Base-by-base conservation (phyloP, 208 protist species). In the Leishmania tropica region DNA sequence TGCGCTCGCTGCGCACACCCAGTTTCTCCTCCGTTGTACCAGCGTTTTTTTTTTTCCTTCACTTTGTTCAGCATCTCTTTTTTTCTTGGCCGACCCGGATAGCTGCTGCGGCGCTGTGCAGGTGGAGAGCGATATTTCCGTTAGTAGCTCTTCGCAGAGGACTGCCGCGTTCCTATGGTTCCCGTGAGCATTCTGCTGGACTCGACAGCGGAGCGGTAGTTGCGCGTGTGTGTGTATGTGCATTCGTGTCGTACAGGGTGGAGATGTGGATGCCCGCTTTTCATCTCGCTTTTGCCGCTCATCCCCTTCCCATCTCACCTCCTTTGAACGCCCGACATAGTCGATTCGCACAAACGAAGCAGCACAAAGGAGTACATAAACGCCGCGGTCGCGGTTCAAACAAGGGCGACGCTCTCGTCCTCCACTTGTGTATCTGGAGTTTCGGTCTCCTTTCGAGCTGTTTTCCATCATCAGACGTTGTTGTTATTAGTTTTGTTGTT, bases 51-150 rank as follows among this genome's bases (percentile, higher is more conserved):
- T 35, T 53, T n/a, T 53, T 31, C 15, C 28, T 51, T 35, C 17
- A 40, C 24, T 47, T 3, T 47, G 47, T 60, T 74, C 48, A 81
- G 17, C 19, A 47, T 56, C 54, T 84, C 6, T 80, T 81, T 84
- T 42, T 58, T 81, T 71, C 37, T 48, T 37, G 3, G 24, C 45
- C 47, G 70, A 24, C 21, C 28, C 11, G 5, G 15, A 35, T 51
- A 53, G 28, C 51, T 28, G 37, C 45, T 35, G 70, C 5, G 28
- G n/a, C 70, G 13, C 70, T 53, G 24, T 74, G 42, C 45, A 53
- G 45, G 11, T 35, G 10, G 70, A 21, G 37, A 45, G 40, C 13
- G 8, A 54, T 15, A 40, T n/a, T 74, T 74, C 3, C 76, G 62
- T 17, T 76, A 4, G 53, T 65, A 24, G 31, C 24, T 72, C 24